phyloP scores from a whole-genome alignment of 306 rosid species.

The Gynostemma pentaphyllum region DNA sequence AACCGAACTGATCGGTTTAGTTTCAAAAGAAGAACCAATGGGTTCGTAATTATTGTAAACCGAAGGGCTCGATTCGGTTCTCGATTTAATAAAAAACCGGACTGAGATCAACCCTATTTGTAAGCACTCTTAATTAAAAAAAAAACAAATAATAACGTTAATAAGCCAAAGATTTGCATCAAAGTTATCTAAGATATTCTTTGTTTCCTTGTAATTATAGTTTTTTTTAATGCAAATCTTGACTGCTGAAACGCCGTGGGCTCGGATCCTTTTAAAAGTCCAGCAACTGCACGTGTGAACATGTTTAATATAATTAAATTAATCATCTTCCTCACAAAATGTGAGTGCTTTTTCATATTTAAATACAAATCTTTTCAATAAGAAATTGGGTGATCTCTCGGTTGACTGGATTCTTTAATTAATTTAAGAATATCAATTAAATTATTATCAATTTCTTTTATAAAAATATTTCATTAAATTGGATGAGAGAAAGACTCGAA shows the following conservation, averaged over 20 bases:
- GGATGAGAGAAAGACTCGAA: too few relatives aligned
- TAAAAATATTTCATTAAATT: too few relatives aligned
- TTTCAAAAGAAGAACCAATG: too few relatives aligned
- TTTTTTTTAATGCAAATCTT: neutral
- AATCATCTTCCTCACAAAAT: neutral
- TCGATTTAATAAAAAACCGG: too few relatives aligned
- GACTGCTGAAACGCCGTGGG: neutral
- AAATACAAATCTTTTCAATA: neutral
- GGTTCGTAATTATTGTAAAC: too few relatives aligned
- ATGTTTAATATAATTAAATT: neutral
- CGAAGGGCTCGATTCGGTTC: too few relatives aligned
- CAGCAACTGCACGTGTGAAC: conserved; percentile 7
- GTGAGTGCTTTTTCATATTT: neutral
- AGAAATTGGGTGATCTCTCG: neutral
- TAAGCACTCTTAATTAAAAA: neutral
- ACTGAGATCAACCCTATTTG: too few relatives aligned
- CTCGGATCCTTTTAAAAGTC: neutral
- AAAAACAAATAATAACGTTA: neutral
- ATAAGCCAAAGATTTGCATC: neutral
- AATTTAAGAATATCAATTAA: too few relatives aligned
- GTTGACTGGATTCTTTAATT: too few relatives aligned
- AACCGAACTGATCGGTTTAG: too few relatives aligned
- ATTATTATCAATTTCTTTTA: too few relatives aligned
- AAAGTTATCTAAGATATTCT: neutral
- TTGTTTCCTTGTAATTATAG: neutral